Evolutionary conservation across 2,329 filamentous ascomycete genomes (phyloP).

Genomic region (Mariannaea sp.): DNA sequence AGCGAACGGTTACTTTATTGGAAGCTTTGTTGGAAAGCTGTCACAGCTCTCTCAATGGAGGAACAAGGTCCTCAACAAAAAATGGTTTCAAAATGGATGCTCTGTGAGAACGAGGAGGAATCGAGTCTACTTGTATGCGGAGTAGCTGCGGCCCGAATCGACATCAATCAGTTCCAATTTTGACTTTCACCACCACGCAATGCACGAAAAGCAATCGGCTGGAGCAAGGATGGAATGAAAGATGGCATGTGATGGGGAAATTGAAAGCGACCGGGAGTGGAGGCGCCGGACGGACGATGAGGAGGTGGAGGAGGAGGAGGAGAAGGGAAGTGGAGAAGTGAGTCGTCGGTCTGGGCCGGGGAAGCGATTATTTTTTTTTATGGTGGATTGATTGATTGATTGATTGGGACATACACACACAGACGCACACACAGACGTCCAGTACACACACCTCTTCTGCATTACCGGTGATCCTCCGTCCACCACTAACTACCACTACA

Average conservation of each 20-base stretch:
- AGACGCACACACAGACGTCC: too few species aligned
- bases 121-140: neutral
- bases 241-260: conserved; percentile 33
- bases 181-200: conserved; percentile 1
- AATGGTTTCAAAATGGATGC: too few species aligned
- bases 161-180: conserved; percentile 7
- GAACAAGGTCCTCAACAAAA: too few species aligned
- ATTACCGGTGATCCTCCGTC: too few species aligned
- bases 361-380: conserved; percentile 10
- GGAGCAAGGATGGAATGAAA: conserved; percentile 7
- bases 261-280: conserved; percentile 10
- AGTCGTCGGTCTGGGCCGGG: conserved; percentile 11
- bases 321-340: conserved; percentile 9
- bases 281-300: conserved; percentile 8
- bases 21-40: neutral
- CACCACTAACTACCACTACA: too few species aligned
- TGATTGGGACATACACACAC: too few species aligned
- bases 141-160: conserved; percentile 4
- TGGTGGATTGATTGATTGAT: conserved; percentile 12
- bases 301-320: conserved; percentile 9
- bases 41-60: too few species aligned
- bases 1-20: too few species aligned
- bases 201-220: conserved; percentile 9
- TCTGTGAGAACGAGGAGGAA: neutral
- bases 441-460: too few species aligned